Evolutionary conservation across 441 rosid species (phyloP).

Genomic region (Brassica hybrid): DNA sequence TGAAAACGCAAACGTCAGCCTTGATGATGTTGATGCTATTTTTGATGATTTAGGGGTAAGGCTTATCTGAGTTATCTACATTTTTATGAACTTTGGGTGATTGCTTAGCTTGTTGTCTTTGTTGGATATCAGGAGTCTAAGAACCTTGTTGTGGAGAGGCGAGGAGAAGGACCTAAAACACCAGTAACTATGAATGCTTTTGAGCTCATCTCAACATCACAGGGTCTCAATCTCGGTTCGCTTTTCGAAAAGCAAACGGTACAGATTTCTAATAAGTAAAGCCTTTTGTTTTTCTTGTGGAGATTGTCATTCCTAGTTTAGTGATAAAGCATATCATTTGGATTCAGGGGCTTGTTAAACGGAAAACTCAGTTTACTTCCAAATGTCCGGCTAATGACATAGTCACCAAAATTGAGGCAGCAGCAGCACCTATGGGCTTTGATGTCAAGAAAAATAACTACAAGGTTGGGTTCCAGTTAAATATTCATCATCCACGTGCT

Average conservation of each 20-base stretch:
- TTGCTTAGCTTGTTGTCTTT: conserved; percentile 32
- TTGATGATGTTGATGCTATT: conserved; percentile 85
- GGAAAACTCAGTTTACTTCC: conserved; percentile 95
- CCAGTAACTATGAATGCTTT: conserved; percentile 98
- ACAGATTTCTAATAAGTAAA: conserved; percentile 34
- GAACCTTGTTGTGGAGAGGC: conserved; percentile 92
- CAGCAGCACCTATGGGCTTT: conserved; percentile 94
- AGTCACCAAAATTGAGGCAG: conserved; percentile 85
- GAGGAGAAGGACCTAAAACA: conserved; percentile 59
- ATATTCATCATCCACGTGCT: no score
- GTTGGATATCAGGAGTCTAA: conserved; percentile 65
- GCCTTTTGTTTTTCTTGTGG: no score
- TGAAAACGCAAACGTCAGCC: conserved; percentile 77
- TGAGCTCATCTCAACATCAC: conserved; percentile 97
- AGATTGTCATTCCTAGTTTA: no score
- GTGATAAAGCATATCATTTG: no score
- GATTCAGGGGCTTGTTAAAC: conserved; percentile 86
- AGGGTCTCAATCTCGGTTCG: conserved; percentile 90
- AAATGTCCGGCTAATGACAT: conserved; percentile 89
- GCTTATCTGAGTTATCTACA: no score
- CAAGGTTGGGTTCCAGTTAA: conserved; percentile 74
- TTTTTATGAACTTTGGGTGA: conserved; percentile 18
- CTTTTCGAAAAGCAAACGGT: conserved; percentile 99
- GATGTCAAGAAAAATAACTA: conserved; percentile 89
- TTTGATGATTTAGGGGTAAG: conserved; percentile 81